Percentiles rank a stretch among this genome's conserved stretches.
Evolutionary conservation across 2,329 filamentous ascomycete genomes (phyloP).

Genomic region (Xylaria sp.): DNA sequence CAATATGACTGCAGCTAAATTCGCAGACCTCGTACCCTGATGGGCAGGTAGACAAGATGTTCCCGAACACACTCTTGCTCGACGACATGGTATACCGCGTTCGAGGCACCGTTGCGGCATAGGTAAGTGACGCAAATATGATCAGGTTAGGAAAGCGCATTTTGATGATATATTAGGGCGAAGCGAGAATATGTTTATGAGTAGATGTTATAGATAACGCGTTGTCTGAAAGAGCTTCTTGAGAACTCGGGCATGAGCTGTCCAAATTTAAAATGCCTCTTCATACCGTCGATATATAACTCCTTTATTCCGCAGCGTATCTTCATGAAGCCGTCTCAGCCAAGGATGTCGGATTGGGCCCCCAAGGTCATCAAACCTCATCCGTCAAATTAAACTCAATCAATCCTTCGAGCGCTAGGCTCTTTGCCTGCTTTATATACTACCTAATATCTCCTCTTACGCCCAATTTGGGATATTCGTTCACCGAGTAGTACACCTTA

Average conservation of each 20-base stretch:
- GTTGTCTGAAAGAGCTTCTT: background rate
- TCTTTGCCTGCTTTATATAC: background rate
- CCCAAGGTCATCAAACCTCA: background rate
- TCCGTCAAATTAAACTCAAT: background rate
- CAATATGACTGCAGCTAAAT: slow-evolving; percentile 39
- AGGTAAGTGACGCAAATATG: slow-evolving; percentile 36
- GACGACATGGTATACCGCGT: slow-evolving; percentile 30
- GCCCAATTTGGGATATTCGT: background rate
- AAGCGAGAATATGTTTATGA: background rate
- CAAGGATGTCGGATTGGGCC: slow-evolving; percentile 20
- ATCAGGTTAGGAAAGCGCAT: slow-evolving; percentile 40
- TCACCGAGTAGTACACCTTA: slow-evolving; percentile 11
- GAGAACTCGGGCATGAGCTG: background rate
- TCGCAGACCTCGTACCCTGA: slow-evolving; percentile 40
- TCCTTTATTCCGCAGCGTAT: slow-evolving; percentile 13
- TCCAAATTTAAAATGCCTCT: background rate
- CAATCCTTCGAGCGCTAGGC: background rate
- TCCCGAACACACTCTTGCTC: slow-evolving; percentile 36
- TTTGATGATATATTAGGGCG: slow-evolving; percentile 4
- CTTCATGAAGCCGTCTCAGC: background rate
- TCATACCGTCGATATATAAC: background rate
- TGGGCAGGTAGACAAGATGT: slow-evolving; percentile 37
- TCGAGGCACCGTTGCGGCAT: slow-evolving; percentile 32
- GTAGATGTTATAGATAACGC: background rate
- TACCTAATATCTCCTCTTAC: background rate